Base-by-base conservation (phyloP, 1,284 basidiomycete genomes). In the Pterulicium gracile region DNA sequence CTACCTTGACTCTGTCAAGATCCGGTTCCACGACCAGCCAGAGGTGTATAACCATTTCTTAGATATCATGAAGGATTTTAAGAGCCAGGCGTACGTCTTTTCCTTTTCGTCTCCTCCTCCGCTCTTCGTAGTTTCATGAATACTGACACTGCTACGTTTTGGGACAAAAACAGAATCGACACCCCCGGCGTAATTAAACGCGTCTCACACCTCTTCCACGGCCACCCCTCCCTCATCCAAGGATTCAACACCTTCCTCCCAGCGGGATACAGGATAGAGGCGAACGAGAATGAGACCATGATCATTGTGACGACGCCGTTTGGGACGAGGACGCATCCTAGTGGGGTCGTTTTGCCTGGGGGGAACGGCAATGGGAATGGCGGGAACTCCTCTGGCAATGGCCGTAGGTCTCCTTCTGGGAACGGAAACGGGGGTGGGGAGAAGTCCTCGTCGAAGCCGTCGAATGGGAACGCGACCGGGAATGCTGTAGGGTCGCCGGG, bases 1-100 rank as follows among this genome's bases (percentile, higher is more conserved):
- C 61, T 98, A 96, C 62, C 77, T 97, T 44, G 92, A 96, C 64
- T 85, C 87, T 50, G 93, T 97, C 68, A 95, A 96, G 68, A 65
- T 77, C 42, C 84, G 90, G 64, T 97, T 96, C 57, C 72, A 79
- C 42, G 82, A 89, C 57, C 79, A 86, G 51, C 91, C 92, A 3
- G 88, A 92, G 52, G 90, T 95, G 14, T 97, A 96, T 67, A 96
- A 96, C 61, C 79, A 82, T 48, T 97, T 97, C 61, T 67, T 98
- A 57, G 93, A 96, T 58, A 95, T 97, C 54, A 97, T 97, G 94
- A 97, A 98, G 65, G 93, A 97, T 60, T 95, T 95, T 65, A 95
- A 95, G 67, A 86, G 84, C 48, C 87, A 93, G 56, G 66, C 79
- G 91, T 94, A 57, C 58, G 81, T 71, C 19, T 47, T 15, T 14